Evolutionary conservation across 768 basidiomycete genomes (phyloP), one percentile per base, ranked within the genome.

Genomic region (Saitozyma sp.): DNA sequence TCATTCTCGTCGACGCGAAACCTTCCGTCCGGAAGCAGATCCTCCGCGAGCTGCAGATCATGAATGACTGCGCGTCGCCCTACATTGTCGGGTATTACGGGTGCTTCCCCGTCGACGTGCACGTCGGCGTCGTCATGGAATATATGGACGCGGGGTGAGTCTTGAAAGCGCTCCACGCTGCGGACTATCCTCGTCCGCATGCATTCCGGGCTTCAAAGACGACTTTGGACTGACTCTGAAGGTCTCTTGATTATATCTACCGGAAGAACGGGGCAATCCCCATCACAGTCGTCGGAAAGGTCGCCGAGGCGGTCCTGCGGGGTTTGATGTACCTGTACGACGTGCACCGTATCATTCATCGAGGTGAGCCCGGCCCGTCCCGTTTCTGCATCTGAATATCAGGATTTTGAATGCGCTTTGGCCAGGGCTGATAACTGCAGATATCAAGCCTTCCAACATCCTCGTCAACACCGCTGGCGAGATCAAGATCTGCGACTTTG

Each of bases 41-140:
- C 73, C 83, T 98, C 43, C 88, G 96, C 56, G 96, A 99, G 78
- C 83, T 99, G 68, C 95, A 97, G 73, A 98, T 99, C 83, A 95
- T 98, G 95, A 92, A 97, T 79, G 90, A 96, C 80, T 98, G 95
- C 81, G 84, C 89, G 68, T 94, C 91, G 8, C 86, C 85, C 58
- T 91, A 92, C 79, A 99, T 99, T 78, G 90, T 99, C 71, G 93
- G 91, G 0, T 99, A 97, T 83, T 94, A 89, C 77, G 96, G 96
- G 64, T 96, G 96, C 56, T 99, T 92, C 82, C 83, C 98, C 40
- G 87, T 90, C 3, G 96, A 99, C 80, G 95, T 95, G 11, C 97
- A 98, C 74, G 95, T 99, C 76, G 96, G 96, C 80, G 95, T 97
- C 56, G 98, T 93, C 81, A 97, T 99, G 89, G 96, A 99, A 78